Percentiles rank a stretch among this genome's conserved stretches.
Conservation (phyloP, 768 basidiomycete species). For the Hericium rajendrae region DNA sequence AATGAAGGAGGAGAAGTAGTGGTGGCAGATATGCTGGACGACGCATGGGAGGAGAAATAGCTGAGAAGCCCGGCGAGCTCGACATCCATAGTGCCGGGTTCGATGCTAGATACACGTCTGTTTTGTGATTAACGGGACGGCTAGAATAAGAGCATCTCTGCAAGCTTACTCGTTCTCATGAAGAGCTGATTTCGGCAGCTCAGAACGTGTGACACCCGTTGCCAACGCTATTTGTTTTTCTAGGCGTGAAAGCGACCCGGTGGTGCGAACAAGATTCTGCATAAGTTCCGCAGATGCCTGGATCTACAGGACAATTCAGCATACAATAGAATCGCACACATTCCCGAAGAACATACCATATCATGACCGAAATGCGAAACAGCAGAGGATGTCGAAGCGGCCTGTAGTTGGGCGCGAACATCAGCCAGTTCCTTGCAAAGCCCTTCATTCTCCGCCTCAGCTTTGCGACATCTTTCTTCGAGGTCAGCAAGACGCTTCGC, state of each 20-base stretch:
- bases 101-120: not conserved
- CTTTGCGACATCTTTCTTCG: constrained; percentile 9
- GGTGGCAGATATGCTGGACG: not conserved
- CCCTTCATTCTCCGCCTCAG: constrained; percentile 11
- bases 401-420: constrained; percentile 4
- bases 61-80: not conserved
- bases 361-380: not conserved
- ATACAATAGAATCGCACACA: not conserved
- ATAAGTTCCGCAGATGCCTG: constrained; percentile 7
- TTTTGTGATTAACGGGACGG: not conserved
- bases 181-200: not conserved
- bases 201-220: not conserved
- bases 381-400: not conserved
- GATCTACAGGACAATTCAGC: not conserved
- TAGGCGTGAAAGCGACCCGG: constrained; percentile 1
- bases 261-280: constrained; percentile 8
- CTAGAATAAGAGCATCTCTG: not conserved
- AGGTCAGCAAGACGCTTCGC: constrained; percentile 9
- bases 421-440: constrained; percentile 6
- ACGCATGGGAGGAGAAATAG: not conserved
- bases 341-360: not conserved
- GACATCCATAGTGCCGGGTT: not conserved
- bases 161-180: not conserved
- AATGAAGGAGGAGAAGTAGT: not conserved
- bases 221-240: not conserved